These are phyloP conservation scores for Thalia dealbata DNA, from an alignment of 176 grass and related monocot genomes.

Conservation along the genomic window DNA sequence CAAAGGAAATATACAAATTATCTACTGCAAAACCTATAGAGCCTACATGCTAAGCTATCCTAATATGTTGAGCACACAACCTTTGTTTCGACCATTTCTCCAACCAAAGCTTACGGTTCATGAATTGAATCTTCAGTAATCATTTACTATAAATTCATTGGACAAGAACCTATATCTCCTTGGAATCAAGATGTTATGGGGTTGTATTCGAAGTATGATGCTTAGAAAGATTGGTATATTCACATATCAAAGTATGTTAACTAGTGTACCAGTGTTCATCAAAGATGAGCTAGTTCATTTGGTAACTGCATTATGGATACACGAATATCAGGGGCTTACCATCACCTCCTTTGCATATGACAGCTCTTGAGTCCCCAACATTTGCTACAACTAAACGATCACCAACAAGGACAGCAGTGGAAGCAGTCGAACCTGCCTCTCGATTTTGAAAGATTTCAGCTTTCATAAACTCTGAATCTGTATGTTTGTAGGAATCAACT, in stretches of 20 bases:
- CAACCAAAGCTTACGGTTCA: too few species aligned
- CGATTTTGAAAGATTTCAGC: conserved; percentile 1
- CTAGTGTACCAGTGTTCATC: not conserved
- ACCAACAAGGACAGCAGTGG: conserved; percentile 12
- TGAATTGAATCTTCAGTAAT: too few species aligned
- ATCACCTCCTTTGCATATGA: conserved; percentile 5
- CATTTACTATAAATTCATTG: too few species aligned
- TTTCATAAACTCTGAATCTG: conserved; percentile 7
- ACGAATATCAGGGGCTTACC: not conserved
- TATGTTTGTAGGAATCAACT: conserved; percentile 11
- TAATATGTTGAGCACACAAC: too few species aligned
- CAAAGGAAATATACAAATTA: too few species aligned
- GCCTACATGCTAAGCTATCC: too few species aligned
- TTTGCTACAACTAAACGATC: conserved; percentile 15
- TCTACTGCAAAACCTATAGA: too few species aligned
- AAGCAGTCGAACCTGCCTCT: conserved; percentile 12
- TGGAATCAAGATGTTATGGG: too few species aligned
- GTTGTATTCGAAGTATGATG: too few species aligned
- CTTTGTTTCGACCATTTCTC: too few species aligned
- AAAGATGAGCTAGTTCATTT: not conserved
- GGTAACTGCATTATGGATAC: not conserved
- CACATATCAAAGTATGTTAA: not conserved
- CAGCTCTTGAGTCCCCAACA: conserved; percentile 7
- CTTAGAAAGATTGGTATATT: not conserved
- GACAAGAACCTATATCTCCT: too few species aligned